Percentiles rank a stretch among this genome's conserved stretches.
Conservation (phyloP, 176 grass and related monocot genomes). For the Avena eriantha region DNA sequence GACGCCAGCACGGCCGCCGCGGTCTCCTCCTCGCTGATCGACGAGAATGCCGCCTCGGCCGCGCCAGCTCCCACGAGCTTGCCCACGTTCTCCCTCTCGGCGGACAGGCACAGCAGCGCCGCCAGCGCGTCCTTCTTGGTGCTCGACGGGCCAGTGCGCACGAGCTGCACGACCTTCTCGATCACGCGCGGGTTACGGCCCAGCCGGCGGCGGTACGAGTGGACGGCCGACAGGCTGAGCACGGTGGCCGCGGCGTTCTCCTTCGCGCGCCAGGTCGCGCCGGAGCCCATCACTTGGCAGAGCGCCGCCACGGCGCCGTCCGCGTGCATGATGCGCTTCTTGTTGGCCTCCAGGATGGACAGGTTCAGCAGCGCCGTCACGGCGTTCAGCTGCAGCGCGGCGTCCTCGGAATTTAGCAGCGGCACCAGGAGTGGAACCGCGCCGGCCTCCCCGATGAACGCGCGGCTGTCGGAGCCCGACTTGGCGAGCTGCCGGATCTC, state of each 20-base stretch:
- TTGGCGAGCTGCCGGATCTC: constrained; percentile 87
- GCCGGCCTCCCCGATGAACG: constrained; percentile 82
- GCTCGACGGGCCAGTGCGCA: constrained; percentile 58
- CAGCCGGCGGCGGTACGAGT: constrained; percentile 78
- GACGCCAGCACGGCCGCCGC: constrained; percentile 64
- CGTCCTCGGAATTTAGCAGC: constrained; percentile 65
- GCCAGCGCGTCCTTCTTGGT: constrained; percentile 84
- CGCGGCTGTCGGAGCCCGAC: constrained; percentile 69
- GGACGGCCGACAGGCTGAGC: constrained; percentile 66
- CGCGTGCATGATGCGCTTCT: constrained; percentile 84
- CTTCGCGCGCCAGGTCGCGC: constrained; percentile 75
- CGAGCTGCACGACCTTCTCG: constrained; percentile 58
- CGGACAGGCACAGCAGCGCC: constrained; percentile 72
- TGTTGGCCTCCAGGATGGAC: constrained; percentile 88
- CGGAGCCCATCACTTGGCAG: constrained; percentile 63
- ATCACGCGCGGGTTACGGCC: constrained; percentile 62
- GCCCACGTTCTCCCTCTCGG: constrained; percentile 73
- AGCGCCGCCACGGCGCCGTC: constrained; percentile 71
- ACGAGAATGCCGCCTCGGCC: constrained; percentile 51
- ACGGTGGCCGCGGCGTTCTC: constrained; percentile 87
- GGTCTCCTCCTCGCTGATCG: constrained; percentile 50
- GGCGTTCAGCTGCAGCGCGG: constrained; percentile 72
- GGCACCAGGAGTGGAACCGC: constrained; percentile 76
- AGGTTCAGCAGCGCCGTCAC: constrained; percentile 94
- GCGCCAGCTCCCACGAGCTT: constrained; percentile 63